phyloP scores from a whole-genome alignment of 1,284 basidiomycete genomes.

The Cutaneotrichosporon cyanovorans region DNA sequence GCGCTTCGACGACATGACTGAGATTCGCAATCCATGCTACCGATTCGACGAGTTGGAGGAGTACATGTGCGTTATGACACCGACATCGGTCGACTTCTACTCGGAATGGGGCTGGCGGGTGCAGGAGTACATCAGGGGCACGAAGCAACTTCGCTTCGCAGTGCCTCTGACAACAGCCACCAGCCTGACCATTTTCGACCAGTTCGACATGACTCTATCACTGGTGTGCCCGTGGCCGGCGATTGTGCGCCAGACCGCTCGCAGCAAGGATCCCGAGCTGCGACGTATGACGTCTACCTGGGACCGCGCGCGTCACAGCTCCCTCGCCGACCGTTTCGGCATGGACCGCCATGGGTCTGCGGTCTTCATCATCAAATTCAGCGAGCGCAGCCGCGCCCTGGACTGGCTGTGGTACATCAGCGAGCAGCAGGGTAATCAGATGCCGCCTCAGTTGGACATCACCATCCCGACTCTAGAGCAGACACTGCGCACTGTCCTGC shows the following conservation, averaged over 20 bases:
- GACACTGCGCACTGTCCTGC: slow-evolving; percentile 29
- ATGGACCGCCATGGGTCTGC: slow-evolving; percentile 6
- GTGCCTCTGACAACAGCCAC: slow-evolving; percentile 34
- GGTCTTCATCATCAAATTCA: slow-evolving; percentile 39
- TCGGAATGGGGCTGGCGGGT: slow-evolving; percentile 32
- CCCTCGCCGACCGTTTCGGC: slow-evolving; percentile 8
- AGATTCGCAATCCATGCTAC: slow-evolving; percentile 36
- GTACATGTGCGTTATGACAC: slow-evolving; percentile 37
- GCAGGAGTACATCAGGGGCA: slow-evolving; percentile 24
- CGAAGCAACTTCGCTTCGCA: slow-evolving; percentile 37
- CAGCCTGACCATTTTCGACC: slow-evolving; percentile 37
- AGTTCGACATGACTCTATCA: slow-evolving; percentile 34
- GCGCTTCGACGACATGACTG: slow-evolving; percentile 30
- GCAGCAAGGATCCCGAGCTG: neutral
- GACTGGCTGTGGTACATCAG: slow-evolving; percentile 46
- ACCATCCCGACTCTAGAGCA: slow-evolving; percentile 29
- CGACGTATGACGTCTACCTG: neutral
- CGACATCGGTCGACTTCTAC: slow-evolving; percentile 41
- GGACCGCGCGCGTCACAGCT: slow-evolving; percentile 3
- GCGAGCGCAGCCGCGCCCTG: slow-evolving; percentile 34
- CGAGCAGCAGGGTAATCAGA: slow-evolving; percentile 33
- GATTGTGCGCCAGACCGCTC: slow-evolving; percentile 9
- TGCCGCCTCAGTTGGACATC: slow-evolving; percentile 36
- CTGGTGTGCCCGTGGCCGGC: slow-evolving; percentile 15
- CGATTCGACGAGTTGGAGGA: slow-evolving; percentile 37